Evolutionary conservation across 805 yeast genomes (phyloP), one percentile per base, ranked within the genome.

Genomic region (Metschnikowia orientalis): DNA sequence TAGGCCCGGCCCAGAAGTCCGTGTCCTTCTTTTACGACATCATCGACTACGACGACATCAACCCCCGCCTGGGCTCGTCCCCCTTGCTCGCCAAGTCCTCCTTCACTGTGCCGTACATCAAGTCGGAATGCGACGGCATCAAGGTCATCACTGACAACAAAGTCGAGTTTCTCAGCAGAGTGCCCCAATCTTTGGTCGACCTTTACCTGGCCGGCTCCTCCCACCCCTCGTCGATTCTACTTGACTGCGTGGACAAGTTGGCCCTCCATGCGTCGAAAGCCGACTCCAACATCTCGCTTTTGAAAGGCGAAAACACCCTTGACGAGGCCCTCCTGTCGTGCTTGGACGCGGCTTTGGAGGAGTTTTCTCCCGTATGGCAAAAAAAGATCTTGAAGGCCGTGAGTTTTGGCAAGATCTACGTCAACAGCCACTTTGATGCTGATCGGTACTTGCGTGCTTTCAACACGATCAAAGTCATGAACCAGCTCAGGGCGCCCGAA

Each of bases 181-280:
- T 92, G 0, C 67, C 75, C 0, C 61, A 62, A 2, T 54, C 63
- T 0, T 74, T 83, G 0, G 68, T 71, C 3, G 77, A 78, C 23
- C 69, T 85, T 5, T 87, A 87, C 56, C 75, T 74, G 48, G 75
- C 89, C 29, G 98, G 97, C 0, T 86, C 96, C 0, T 72, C 85
- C 0, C 72, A 84, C 20, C 83, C 96, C 1, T 71, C 92, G 19
- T 86, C 95, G 2, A 81, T 90, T 15, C 60, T 92, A 20, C 59
- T 86, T 6, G 96, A 89, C 57, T 82, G 95, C 6, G 51, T 64
- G n/a, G 69, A 64, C 30, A 62, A 82, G 38, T 60, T 87, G 6
- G 73, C 76, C 9, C 61, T 61, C 23, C 80, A 81, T 44, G 75
- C 92, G 0, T 86, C 95, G 0, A 80, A 81, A 47, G 90, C 95